Percentiles rank a stretch among this genome's conserved stretches.
These are phyloP conservation scores for Fusarium subglutinans DNA, from an alignment of 2,329 filamentous ascomycete genomes.

Conservation along the genomic window DNA sequence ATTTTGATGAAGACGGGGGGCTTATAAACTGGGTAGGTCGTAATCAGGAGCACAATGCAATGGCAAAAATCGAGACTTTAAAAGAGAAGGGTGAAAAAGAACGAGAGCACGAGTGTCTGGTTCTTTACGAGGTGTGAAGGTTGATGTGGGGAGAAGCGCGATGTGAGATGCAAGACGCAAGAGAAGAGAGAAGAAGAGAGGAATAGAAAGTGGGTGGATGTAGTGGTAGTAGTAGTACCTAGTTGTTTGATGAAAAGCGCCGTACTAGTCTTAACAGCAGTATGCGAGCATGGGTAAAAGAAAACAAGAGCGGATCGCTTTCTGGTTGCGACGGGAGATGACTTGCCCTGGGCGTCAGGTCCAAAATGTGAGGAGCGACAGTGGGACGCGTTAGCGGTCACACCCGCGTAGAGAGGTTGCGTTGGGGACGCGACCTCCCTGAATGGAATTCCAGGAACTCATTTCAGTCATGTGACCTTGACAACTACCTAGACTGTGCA, in stretches of 20 bases:
- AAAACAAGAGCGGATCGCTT: slow-evolving; percentile 40
- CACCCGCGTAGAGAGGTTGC: slow-evolving; percentile 46
- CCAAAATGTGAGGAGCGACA: slow-evolving; percentile 29
- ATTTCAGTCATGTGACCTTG: slow-evolving; percentile 16
- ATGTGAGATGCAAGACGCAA: slow-evolving; percentile 10
- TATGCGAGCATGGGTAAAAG: slow-evolving; percentile 23
- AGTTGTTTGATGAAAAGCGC: slow-evolving; percentile 24
- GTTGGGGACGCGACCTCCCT: slow-evolving; percentile 17
- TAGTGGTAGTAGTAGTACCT: neutral
- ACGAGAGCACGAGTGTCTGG: neutral
- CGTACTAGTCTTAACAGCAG: slow-evolving; percentile 17
- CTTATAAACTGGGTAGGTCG: neutral
- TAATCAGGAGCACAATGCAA: neutral
- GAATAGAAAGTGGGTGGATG: slow-evolving; percentile 15
- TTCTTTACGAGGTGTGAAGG: slow-evolving; percentile 6
- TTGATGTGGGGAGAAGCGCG: slow-evolving; percentile 8
- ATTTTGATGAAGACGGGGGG: slow-evolving; percentile 58
- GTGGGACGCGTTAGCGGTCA: slow-evolving; percentile 42
- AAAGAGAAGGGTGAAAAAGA: neutral
- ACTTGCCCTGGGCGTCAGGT: slow-evolving; percentile 17
- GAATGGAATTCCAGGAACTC: neutral
- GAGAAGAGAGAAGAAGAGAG: neutral
- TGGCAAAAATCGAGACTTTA: neutral
- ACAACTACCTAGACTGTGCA: neutral
- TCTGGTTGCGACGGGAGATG: slow-evolving; percentile 39